Evolutionary conservation across 805 yeast species (phyloP).

Genomic region (Danielia oregonensis): DNA sequence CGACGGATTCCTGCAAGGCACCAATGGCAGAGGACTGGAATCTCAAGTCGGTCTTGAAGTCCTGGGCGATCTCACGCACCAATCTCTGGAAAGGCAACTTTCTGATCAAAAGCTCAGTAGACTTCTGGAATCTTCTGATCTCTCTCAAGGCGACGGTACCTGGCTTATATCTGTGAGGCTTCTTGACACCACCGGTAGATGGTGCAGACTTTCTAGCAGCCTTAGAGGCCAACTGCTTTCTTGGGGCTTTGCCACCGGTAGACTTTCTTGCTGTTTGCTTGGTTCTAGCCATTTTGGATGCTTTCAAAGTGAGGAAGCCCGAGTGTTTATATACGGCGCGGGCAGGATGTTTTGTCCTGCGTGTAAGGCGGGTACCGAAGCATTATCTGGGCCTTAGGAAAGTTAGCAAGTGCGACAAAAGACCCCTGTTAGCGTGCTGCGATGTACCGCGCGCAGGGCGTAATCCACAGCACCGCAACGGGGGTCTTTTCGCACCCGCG

Average conservation of each 20-base stretch:
- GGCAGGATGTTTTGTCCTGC: not conserved
- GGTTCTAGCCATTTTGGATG: constrained; percentile 75
- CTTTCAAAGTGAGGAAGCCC: constrained; percentile 1
- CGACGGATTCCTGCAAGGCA: constrained; percentile 98
- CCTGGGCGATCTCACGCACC: constrained; percentile 94
- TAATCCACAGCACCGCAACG: constrained; percentile 9
- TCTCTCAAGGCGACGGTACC: constrained; percentile 97
- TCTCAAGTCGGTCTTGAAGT: constrained; percentile 88
- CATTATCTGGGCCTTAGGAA: no score
- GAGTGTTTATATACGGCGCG: constrained; percentile 7
- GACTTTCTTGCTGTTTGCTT: constrained; percentile 94
- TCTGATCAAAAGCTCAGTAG: constrained; percentile 92
- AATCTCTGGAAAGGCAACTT: constrained; percentile 97
- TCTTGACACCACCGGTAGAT: constrained; percentile 89
- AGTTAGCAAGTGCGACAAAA: no score
- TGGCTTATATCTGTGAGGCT: constrained; percentile 95
- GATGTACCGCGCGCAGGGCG: constrained; percentile 6
- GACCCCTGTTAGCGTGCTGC: constrained; percentile 7
- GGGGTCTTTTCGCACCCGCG: constrained; percentile 3
- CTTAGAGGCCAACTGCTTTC: constrained; percentile 88
- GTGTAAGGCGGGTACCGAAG: no score
- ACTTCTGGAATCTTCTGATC: constrained; percentile 95
- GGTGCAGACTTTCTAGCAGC: constrained; percentile 94
- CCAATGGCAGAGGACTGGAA: constrained; percentile 97
- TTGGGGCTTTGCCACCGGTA: constrained; percentile 95